phyloP scores from a whole-genome alignment of 2,329 filamentous ascomycete genomes.

The Fusarium sp. region DNA sequence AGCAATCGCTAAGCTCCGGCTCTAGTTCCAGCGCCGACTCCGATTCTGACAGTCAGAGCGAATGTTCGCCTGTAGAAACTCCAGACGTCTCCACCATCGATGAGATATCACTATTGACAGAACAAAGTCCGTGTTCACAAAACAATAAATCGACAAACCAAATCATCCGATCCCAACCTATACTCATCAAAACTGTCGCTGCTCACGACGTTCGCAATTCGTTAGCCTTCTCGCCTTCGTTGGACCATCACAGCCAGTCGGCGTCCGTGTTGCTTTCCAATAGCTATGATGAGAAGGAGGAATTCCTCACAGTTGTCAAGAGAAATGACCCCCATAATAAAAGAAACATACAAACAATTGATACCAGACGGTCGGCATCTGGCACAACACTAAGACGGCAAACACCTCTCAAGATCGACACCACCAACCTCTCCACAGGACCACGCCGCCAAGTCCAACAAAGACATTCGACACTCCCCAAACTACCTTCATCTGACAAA shows the following conservation, averaged over 20 bases:
- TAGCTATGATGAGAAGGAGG: slow-evolving; percentile 12
- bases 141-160: background rate
- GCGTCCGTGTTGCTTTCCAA: slow-evolving; percentile 1
- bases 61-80: slow-evolving; percentile 9
- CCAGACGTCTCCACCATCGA: background rate
- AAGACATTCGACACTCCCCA: slow-evolving; percentile 7
- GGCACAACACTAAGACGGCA: background rate
- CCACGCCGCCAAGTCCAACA: background rate
- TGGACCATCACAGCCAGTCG: slow-evolving; percentile 23
- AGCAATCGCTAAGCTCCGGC: background rate
- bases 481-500: background rate
- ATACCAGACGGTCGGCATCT: background rate
- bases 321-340: background rate
- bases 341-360: background rate
- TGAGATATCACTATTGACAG: background rate
- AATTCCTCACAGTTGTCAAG: slow-evolving; percentile 12
- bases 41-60: slow-evolving; percentile 2
- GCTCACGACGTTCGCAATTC: slow-evolving; percentile 22
- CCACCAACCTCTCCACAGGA: slow-evolving; percentile 4
- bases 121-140: background rate
- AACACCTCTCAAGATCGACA: slow-evolving; percentile 15
- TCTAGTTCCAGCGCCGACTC: background rate
- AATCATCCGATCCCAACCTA: background rate
- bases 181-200: slow-evolving; percentile 4
- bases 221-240: slow-evolving; percentile 10